Evolutionary conservation across 164 flowering plant genomes (phyloP).

Genomic region (Sedum album): DNA sequence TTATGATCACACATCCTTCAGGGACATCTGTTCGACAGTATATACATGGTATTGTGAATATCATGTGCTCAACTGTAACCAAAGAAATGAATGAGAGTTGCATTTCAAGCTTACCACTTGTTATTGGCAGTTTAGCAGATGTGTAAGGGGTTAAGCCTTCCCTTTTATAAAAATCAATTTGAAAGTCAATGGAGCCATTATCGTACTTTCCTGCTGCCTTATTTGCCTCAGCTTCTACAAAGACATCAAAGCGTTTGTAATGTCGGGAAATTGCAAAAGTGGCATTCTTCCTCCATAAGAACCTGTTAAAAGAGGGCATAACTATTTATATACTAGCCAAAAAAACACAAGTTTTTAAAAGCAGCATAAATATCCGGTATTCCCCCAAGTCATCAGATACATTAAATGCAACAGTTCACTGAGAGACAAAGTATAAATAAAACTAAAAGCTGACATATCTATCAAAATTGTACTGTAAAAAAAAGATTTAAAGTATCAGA

Average conservation of each 20-base stretch:
- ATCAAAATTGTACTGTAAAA: too few relatives aligned
- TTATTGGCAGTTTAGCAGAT: slow-evolving; percentile 75
- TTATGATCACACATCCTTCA: slow-evolving; percentile 87
- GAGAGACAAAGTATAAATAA: background rate
- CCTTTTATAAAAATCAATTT: slow-evolving; percentile 65
- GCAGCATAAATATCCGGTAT: background rate
- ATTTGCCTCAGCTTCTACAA: slow-evolving; percentile 91
- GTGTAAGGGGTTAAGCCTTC: slow-evolving; percentile 91
- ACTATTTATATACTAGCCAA: background rate
- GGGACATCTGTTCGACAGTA: slow-evolving; percentile 71
- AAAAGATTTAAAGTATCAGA: too few relatives aligned
- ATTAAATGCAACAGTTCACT: background rate
- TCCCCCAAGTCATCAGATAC: background rate
- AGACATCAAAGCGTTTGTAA: slow-evolving; percentile 86
- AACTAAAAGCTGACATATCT: background rate
- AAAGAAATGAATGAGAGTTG: background rate
- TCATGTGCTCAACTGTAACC: background rate
- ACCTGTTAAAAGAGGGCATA: slow-evolving; percentile 32
- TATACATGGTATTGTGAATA: slow-evolving; percentile 10
- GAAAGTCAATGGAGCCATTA: slow-evolving; percentile 77
- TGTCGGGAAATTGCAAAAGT: slow-evolving; percentile 92
- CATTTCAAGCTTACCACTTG: slow-evolving; percentile 56
- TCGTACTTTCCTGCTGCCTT: slow-evolving; percentile 88
- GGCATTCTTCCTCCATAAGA: slow-evolving; percentile 80
- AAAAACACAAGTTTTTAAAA: too few relatives aligned